A percentile compares a stretch with the other conserved stretches of the same genome.
Conservation (phyloP, 2,329 filamentous ascomycete species). For the Clonostachys rhizophaga region DNA sequence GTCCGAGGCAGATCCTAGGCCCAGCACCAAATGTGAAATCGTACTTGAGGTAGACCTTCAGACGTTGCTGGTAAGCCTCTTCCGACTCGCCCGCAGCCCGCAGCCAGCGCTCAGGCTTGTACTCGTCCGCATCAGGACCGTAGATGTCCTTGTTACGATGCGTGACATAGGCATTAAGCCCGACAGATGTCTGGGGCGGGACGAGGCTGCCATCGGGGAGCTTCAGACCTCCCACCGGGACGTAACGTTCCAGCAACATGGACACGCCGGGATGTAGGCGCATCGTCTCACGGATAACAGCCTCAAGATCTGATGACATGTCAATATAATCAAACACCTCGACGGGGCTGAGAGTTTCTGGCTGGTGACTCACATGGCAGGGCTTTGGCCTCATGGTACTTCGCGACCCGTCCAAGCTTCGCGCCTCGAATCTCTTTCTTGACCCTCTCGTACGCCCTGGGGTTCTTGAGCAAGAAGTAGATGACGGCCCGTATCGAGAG, state of each 20-base stretch:
- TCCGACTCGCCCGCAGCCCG: slow-evolving; percentile 18
- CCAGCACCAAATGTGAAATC: slow-evolving; percentile 26
- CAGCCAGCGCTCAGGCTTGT: slow-evolving; percentile 42
- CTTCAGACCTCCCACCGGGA: slow-evolving; percentile 29
- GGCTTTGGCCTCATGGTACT: slow-evolving; percentile 8
- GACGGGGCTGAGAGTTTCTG: background rate
- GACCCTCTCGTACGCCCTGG: slow-evolving; percentile 12
- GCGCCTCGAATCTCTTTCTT: slow-evolving; percentile 13
- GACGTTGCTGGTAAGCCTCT: slow-evolving; percentile 21
- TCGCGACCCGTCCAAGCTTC: slow-evolving; percentile 7
- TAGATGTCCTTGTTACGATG: slow-evolving; percentile 28
- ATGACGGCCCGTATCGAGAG: slow-evolving; percentile 24
- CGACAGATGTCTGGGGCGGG: slow-evolving; percentile 18
- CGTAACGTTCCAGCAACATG: slow-evolving; percentile 38
- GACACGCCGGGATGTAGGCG: slow-evolving; percentile 39
- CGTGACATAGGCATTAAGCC: slow-evolving; percentile 27
- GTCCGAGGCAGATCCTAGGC: slow-evolving; percentile 23
- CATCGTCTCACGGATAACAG: slow-evolving; percentile 41
- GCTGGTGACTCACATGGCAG: slow-evolving; percentile 4
- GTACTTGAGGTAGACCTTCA: slow-evolving; percentile 23
- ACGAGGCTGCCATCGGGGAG: slow-evolving; percentile 21
- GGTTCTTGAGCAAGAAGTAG: slow-evolving; percentile 28
- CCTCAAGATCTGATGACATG: slow-evolving; percentile 22
- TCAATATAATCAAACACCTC: background rate
- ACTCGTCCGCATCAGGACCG: slow-evolving; percentile 34